Conservation (phyloP, 345 rosid genomes). For the Anacardium occidentale region DNA sequence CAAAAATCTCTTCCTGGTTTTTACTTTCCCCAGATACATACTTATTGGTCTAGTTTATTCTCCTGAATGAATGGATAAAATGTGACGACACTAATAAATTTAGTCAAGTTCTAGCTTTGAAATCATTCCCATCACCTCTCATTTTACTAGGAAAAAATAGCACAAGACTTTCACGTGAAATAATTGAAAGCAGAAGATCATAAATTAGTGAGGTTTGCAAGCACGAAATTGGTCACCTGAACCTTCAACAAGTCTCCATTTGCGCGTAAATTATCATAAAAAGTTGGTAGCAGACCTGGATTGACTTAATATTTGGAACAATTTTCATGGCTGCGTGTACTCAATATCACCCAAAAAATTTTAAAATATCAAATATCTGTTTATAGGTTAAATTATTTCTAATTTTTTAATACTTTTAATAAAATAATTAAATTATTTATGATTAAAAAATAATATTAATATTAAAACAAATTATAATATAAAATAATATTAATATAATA, state of each 20-base stretch:
- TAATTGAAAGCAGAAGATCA: background rate
- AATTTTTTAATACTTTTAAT: too few species aligned
- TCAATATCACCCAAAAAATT: too few species aligned
- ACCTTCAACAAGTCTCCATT: background rate
- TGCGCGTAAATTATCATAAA: background rate
- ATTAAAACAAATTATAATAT: too few species aligned
- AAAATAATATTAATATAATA: too few species aligned
- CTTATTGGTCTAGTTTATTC: background rate
- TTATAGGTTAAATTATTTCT: too few species aligned
- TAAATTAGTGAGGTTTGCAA: background rate
- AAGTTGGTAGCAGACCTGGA: background rate
- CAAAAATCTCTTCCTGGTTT: background rate
- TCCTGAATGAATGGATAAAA: background rate
- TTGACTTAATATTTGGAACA: background rate
- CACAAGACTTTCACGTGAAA: background rate
- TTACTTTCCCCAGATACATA: constrained; percentile 12
- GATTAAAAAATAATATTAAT: too few species aligned
- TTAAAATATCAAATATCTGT: too few species aligned
- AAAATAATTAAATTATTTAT: too few species aligned
- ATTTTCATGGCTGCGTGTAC: background rate
- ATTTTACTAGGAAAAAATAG: background rate
- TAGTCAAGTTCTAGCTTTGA: background rate
- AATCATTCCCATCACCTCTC: background rate
- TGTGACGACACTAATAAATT: background rate
- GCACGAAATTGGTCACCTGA: constrained; percentile 3